Evolutionary conservation across 495 filamentous ascomycete genomes (phyloP).

Genomic region (Neurospora hispaniola): DNA sequence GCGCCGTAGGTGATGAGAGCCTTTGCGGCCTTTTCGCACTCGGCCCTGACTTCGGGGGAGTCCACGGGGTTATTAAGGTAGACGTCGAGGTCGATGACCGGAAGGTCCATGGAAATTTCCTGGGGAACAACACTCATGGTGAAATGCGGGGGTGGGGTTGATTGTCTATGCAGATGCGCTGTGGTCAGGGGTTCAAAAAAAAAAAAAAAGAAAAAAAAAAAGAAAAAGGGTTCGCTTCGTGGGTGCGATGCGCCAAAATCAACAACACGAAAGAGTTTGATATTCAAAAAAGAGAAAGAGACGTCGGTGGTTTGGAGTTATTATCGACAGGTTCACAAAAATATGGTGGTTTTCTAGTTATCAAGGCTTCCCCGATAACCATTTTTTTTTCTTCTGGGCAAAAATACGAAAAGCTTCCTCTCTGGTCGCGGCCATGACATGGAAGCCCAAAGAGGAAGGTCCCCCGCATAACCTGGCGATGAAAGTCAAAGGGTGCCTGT

Average conservation of each 20-base stretch:
- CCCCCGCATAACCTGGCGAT: background rate
- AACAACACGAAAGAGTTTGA: background rate
- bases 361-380: background rate
- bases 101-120: constrained; percentile 37
- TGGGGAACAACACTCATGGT: constrained; percentile 2
- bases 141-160: constrained; percentile 1
- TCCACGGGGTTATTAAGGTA: constrained; percentile 26
- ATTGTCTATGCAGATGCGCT: background rate
- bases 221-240: background rate
- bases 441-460: constrained; percentile 10
- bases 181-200: background rate
- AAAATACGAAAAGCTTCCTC: background rate
- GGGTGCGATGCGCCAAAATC: background rate
- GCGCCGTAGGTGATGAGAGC: constrained; percentile 41
- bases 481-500: background rate
- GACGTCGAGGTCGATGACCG: constrained; percentile 41
- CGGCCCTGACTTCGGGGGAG: constrained; percentile 29
- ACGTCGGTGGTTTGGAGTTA: background rate
- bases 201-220: too few species aligned
- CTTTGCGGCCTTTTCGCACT: constrained; percentile 33
- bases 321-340: background rate
- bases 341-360: background rate
- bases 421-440: background rate
- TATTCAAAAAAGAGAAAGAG: background rate
- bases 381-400: background rate